These are phyloP conservation scores for Xylaria sp. DNA, from an alignment of 2,329 filamentous ascomycete genomes.

Conservation along the genomic window DNA sequence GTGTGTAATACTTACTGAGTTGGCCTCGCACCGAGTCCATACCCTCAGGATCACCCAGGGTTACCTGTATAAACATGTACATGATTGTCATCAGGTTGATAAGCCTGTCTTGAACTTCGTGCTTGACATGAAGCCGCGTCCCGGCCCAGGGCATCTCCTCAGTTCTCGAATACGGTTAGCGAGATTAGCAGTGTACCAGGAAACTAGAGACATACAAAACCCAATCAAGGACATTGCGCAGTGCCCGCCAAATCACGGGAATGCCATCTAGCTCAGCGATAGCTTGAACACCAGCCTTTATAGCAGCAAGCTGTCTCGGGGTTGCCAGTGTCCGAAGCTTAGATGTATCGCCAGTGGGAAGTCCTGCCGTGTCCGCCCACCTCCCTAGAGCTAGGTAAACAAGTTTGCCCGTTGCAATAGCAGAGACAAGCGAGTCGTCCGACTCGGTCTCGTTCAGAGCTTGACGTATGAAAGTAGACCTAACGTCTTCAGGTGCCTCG, in stretches of 20 bases:
- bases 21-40: conserved; percentile 60
- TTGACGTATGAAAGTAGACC: conserved; percentile 66
- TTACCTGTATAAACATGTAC: conserved; percentile 69
- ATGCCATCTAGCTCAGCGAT: conserved; percentile 64
- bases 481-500: conserved; percentile 67
- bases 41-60: conserved; percentile 62
- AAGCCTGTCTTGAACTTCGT: conserved; percentile 68
- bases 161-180: conserved; percentile 55
- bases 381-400: conserved; percentile 74
- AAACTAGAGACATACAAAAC: conserved; percentile 59
- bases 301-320: conserved; percentile 67
- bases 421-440: conserved; percentile 60
- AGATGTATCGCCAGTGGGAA: conserved; percentile 55
- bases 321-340: conserved; percentile 62
- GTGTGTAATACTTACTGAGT: conserved; percentile 58
- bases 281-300: conserved; percentile 65
- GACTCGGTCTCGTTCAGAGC: conserved; percentile 60
- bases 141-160: conserved; percentile 59
- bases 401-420: conserved; percentile 66
- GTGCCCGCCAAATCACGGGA: conserved; percentile 62
- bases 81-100: conserved; percentile 72
- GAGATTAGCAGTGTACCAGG: conserved; percentile 35
- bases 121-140: conserved; percentile 53
- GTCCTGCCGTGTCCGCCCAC: conserved; percentile 75
- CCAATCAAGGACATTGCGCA: conserved; percentile 62